phyloP scores from a whole-genome alignment of 495 filamentous ascomycete genomes.

The Hypoxylon crocopeplum region DNA sequence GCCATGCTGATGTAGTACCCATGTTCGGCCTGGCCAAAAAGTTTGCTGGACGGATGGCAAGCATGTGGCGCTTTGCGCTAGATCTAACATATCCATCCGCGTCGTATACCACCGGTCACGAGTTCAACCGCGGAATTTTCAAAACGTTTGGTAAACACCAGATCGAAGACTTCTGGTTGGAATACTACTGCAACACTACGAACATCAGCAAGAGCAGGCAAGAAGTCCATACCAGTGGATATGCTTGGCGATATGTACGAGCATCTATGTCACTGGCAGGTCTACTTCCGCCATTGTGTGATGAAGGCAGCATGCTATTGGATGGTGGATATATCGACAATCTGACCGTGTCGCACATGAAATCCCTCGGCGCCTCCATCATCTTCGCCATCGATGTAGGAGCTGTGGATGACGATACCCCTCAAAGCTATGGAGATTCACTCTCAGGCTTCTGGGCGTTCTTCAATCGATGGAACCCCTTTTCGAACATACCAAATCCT shows the following conservation, averaged over 20 bases:
- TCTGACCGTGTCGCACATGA: conserved; percentile 96
- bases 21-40: conserved; percentile 97
- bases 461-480: conserved; percentile 95
- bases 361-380: conserved; percentile 86
- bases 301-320: conserved; percentile 94
- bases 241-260: conserved; percentile 94
- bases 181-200: conserved; percentile 98
- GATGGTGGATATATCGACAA: conserved; percentile 99
- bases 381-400: conserved; percentile 98
- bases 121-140: conserved; percentile 99
- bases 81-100: conserved; percentile 94
- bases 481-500: conserved; percentile 84
- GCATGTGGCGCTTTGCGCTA: conserved; percentile 95
- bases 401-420: conserved; percentile 84
- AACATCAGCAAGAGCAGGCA: conserved; percentile 90
- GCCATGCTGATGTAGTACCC: conserved; percentile 94
- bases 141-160: conserved; percentile 96
- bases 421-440: conserved; percentile 89
- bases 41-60: conserved; percentile 95
- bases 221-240: conserved; percentile 92
- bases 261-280: conserved; percentile 97
- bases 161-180: conserved; percentile 98
- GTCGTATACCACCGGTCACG: conserved; percentile 97
- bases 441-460: conserved; percentile 96
- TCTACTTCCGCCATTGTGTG: conserved; percentile 89